Evolutionary conservation across 805 yeast genomes (phyloP).

Genomic region (Candida tibetensis): DNA sequence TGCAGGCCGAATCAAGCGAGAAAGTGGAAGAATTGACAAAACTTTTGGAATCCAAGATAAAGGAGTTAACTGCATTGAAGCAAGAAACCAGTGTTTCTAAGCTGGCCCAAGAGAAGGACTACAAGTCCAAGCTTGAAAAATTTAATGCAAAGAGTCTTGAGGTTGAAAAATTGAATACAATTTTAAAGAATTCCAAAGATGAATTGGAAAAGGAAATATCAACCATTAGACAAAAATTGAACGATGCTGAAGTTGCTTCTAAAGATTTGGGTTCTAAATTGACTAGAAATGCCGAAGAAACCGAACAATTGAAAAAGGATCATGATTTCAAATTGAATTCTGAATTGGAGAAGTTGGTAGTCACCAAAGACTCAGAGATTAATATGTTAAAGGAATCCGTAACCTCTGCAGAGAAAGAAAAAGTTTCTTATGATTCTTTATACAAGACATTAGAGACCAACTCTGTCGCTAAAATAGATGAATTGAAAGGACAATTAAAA

Average conservation of each 20-base stretch:
- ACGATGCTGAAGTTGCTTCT: background rate
- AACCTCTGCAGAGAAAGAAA: background rate
- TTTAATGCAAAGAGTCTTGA: conserved; percentile 5
- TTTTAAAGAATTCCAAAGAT: conserved; percentile 3
- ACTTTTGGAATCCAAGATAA: conserved; percentile 7
- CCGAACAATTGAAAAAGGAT: conserved; percentile 11
- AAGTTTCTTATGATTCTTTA: background rate
- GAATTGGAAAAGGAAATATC: conserved; percentile 6
- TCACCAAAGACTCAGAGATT: conserved; percentile 22
- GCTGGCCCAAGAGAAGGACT: conserved; percentile 7
- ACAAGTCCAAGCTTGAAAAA: conserved; percentile 6
- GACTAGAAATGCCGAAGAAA: conserved; percentile 6
- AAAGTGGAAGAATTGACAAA: conserved; percentile 9
- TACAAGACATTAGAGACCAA: conserved; percentile 1
- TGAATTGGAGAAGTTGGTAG: conserved; percentile 21
- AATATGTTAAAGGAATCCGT: conserved; percentile 7
- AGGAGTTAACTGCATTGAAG: conserved; percentile 8
- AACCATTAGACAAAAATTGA: background rate
- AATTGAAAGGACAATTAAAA: background rate
- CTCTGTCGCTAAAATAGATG: background rate
- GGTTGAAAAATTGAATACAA: conserved; percentile 4
- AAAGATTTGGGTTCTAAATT: conserved; percentile 3
- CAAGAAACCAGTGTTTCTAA: conserved; percentile 1
- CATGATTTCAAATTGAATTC: conserved; percentile 24
- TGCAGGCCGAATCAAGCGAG: conserved; percentile 9